Percentiles rank a stretch among this genome's conserved stretches.
Conservation (phyloP, 2,329 filamentous ascomycete species). For the Cadophora sp. region DNA sequence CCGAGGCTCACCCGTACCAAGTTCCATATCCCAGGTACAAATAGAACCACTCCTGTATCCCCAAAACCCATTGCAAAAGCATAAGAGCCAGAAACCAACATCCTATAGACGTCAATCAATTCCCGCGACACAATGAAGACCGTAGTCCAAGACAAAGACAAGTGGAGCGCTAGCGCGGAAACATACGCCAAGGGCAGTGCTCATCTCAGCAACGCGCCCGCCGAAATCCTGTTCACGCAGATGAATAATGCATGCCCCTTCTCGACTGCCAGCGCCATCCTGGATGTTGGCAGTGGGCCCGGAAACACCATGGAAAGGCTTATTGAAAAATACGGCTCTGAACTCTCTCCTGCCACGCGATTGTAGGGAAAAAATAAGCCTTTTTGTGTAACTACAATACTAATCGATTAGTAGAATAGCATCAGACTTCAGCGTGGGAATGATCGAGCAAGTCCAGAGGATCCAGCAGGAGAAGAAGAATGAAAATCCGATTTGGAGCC, state of each 20-base stretch:
- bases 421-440: slow-evolving; percentile 20
- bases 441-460: slow-evolving; percentile 19
- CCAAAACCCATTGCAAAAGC: background rate
- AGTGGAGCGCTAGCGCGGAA: slow-evolving; percentile 14
- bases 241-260: slow-evolving; percentile 1
- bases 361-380: too few species aligned
- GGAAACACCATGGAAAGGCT: slow-evolving; percentile 8
- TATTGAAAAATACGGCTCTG: slow-evolving; percentile 8
- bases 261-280: slow-evolving; percentile 12
- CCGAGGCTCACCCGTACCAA: background rate
- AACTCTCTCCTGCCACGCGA: slow-evolving; percentile 6
- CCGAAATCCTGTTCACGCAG: background rate
- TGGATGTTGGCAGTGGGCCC: slow-evolving; percentile 18
- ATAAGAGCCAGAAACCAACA: background rate
- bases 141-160: slow-evolving; percentile 13
- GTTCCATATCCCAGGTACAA: background rate
- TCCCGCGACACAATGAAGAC: background rate
- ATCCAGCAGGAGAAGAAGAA: background rate
- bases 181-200: background rate
- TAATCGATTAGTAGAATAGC: slow-evolving; percentile 7
- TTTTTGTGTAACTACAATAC: too few species aligned
- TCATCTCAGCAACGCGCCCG: slow-evolving; percentile 8
- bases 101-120: background rate
- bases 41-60: background rate
- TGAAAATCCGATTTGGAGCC: slow-evolving; percentile 2